phyloP scores from a whole-genome alignment of 1,139 yeast species.

The Yamadazyma triangularis region DNA sequence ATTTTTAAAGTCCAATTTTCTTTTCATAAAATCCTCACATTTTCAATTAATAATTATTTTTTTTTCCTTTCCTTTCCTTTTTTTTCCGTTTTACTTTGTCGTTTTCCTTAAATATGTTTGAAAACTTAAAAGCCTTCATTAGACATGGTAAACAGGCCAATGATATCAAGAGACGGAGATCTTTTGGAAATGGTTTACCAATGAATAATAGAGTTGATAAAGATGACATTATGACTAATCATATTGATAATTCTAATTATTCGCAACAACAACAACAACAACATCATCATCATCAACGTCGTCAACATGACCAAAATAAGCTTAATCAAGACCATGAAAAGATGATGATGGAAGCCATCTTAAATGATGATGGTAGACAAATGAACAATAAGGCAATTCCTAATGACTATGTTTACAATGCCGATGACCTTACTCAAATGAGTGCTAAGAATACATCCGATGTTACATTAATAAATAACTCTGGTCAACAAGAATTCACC shows the following conservation, averaged over 20 bases:
- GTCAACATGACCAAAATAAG: background rate
- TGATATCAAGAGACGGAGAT: conserved; percentile 13
- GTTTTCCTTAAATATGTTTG: too few relatives aligned
- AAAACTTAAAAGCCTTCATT: conserved; percentile 72
- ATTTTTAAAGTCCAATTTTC: too few relatives aligned
- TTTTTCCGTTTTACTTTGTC: too few relatives aligned
- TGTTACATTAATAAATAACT: conserved; percentile 9
- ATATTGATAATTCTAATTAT: too few relatives aligned
- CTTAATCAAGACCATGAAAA: background rate
- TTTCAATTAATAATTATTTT: too few relatives aligned
- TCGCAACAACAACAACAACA: too few relatives aligned
- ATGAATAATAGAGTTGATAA: too few relatives aligned
- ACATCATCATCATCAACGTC: too few relatives aligned
- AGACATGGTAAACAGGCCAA: conserved; percentile 81
- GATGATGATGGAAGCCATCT: background rate
- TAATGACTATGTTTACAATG: too few relatives aligned
- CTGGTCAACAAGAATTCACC: conserved; percentile 3
- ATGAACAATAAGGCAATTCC: conserved; percentile 1
- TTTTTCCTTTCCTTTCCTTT: too few relatives aligned
- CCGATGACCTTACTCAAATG: background rate
- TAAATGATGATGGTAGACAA: background rate
- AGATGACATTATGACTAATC: too few relatives aligned
- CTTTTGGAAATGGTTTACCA: background rate
- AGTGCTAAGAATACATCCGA: background rate
- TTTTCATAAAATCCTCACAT: too few relatives aligned